phyloP scores from a whole-genome alignment of 2,329 filamentous ascomycete genomes.

The Penicillium fuscoglaucum region DNA sequence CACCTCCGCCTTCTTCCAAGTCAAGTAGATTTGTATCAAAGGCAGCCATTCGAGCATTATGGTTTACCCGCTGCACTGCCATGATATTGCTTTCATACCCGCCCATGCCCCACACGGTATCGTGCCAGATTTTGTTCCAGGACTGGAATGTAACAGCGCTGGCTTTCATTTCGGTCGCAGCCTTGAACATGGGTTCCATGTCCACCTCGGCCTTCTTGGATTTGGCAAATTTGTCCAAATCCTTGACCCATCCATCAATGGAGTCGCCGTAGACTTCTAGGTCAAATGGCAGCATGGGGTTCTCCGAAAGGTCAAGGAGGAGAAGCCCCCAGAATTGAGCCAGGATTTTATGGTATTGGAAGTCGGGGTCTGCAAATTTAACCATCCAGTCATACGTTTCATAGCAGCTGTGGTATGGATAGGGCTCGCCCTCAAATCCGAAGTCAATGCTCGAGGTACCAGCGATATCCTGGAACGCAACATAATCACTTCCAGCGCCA shows the following conservation, averaged over 20 bases:
- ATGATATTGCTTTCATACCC: slow-evolving; percentile 74
- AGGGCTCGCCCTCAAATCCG: slow-evolving; percentile 66
- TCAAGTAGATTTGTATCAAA: slow-evolving; percentile 87
- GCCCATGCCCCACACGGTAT: slow-evolving; percentile 66
- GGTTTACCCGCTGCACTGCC: slow-evolving; percentile 66
- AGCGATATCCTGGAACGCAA: slow-evolving; percentile 87
- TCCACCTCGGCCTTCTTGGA: slow-evolving; percentile 55
- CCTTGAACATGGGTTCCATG: slow-evolving; percentile 62
- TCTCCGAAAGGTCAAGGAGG: slow-evolving; percentile 81
- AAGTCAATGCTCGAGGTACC: slow-evolving; percentile 87
- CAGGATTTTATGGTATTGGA: slow-evolving; percentile 75
- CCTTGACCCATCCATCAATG: slow-evolving; percentile 64
- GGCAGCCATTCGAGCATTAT: slow-evolving; percentile 74
- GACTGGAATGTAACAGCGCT: slow-evolving; percentile 66
- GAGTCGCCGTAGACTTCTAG: slow-evolving; percentile 69
- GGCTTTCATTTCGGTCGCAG: slow-evolving; percentile 60
- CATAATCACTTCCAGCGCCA: slow-evolving; percentile 77
- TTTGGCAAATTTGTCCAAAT: slow-evolving; percentile 66
- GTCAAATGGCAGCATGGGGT: slow-evolving; percentile 79
- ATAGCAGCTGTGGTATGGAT: slow-evolving; percentile 80
- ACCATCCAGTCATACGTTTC: slow-evolving; percentile 88
- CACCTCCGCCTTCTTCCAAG: slow-evolving; percentile 67
- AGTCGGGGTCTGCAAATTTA: slow-evolving; percentile 75
- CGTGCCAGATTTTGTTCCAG: slow-evolving; percentile 79
- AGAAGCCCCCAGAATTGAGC: slow-evolving; percentile 78